A percentile compares a stretch with the other conserved stretches of the same genome.
Evolutionary conservation across 495 filamentous ascomycete genomes (phyloP).

Genomic region (Lindgomyces ingoldianus): DNA sequence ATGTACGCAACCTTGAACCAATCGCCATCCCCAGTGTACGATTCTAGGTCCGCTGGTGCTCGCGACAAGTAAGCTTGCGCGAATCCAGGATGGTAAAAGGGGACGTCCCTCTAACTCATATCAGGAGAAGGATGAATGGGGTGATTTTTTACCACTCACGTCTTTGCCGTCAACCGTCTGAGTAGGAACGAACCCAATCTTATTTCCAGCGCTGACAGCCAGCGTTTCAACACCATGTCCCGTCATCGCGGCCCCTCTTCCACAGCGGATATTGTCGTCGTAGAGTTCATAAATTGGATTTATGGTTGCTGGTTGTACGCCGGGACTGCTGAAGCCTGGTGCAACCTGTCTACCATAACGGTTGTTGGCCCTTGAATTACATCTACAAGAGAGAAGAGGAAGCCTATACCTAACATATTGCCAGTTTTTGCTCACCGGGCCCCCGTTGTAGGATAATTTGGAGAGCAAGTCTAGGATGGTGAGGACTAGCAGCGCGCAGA

Average conservation of each 20-base stretch:
- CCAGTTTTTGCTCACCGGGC: not conserved
- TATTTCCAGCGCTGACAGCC: slow-evolving; percentile 12
- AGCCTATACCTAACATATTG: not conserved
- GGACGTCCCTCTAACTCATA: too few relatives aligned
- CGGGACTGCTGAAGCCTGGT: too few relatives aligned
- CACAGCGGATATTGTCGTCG: slow-evolving; percentile 5
- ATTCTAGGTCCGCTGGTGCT: not conserved
- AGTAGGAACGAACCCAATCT: not conserved
- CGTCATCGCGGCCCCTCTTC: not conserved
- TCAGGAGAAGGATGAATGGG: too few relatives aligned
- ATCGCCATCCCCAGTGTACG: slow-evolving; percentile 9
- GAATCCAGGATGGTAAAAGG: slow-evolving; percentile 4
- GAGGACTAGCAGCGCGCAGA: too few relatives aligned
- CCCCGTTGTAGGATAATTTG: not conserved
- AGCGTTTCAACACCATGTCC: not conserved
- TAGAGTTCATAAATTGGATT: slow-evolving; percentile 1
- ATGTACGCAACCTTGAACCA: slow-evolving; percentile 12
- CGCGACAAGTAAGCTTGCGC: slow-evolving; percentile 1
- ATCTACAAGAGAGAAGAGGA: not conserved
- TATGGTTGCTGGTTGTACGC: not conserved
- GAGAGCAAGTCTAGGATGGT: slow-evolving; percentile 2
- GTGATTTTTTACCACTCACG: too few relatives aligned
- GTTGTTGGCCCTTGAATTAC: not conserved
- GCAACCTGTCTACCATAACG: too few relatives aligned
- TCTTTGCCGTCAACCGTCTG: not conserved